These are phyloP conservation scores for Coelastrella sp. DNA, from an alignment of 139 green algal genomes.

Conservation along the genomic window DNA sequence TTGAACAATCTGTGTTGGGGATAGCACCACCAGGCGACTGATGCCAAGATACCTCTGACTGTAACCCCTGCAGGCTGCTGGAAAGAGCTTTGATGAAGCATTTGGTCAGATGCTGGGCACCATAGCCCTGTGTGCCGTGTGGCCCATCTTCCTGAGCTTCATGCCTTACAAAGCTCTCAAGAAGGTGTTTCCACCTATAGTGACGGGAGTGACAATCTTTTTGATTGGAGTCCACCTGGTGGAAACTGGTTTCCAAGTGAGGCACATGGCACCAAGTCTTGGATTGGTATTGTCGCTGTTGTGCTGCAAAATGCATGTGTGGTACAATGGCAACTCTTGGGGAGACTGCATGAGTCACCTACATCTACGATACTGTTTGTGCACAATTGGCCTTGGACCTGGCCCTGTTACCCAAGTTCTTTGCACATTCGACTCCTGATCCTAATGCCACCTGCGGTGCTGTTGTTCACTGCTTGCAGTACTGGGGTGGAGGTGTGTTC, in stretches of 20 bases:
- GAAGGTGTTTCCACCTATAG: constrained; percentile 72
- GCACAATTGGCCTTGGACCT: neutral
- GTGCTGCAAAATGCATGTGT: neutral
- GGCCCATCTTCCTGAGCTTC: constrained; percentile 77
- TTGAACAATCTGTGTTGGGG: too few species aligned
- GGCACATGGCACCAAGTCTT: neutral
- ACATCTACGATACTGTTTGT: neutral
- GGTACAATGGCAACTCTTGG: neutral
- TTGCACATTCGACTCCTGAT: neutral
- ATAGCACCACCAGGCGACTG: neutral
- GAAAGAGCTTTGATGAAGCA: constrained; percentile 59
- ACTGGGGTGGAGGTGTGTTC: constrained; percentile 84
- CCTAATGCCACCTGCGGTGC: neutral
- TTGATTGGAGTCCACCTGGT: constrained; percentile 77
- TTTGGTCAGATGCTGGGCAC: constrained; percentile 82
- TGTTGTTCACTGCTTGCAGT: constrained; percentile 19
- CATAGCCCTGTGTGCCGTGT: constrained; percentile 59
- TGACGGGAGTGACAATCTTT: constrained; percentile 73
- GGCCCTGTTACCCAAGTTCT: neutral
- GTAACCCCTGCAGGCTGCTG: neutral
- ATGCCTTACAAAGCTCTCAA: constrained; percentile 65
- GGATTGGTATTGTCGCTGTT: neutral
- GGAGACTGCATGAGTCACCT: neutral
- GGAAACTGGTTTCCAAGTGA: constrained; percentile 71
- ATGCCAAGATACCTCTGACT: neutral